Conservation (phyloP, 176 grass and related monocot genomes). For the Phyllostachys edulis region DNA sequence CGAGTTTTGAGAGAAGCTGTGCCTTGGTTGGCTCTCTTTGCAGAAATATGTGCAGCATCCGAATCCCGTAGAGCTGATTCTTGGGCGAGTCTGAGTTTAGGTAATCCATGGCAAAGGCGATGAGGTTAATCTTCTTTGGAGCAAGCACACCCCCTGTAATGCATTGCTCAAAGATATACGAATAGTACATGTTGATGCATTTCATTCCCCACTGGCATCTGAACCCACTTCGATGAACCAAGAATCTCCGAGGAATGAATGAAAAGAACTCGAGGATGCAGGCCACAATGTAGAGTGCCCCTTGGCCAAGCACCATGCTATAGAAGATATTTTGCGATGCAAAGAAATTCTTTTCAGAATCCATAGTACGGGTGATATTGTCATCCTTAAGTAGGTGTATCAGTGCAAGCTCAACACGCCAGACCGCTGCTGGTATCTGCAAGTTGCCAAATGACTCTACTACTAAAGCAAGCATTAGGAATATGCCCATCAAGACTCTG, state of each 20-base stretch:
- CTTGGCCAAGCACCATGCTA: slow-evolving; percentile 3
- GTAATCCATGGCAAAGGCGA: slow-evolving; percentile 5
- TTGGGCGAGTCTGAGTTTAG: neutral
- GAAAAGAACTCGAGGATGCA: neutral
- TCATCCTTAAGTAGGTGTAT: neutral
- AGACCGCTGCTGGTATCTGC: neutral
- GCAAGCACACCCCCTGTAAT: neutral
- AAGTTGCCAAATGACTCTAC: slow-evolving; percentile 4
- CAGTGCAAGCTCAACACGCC: neutral
- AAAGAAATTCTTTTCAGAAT: too few species aligned
- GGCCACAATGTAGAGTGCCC: neutral
- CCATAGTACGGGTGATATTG: too few species aligned
- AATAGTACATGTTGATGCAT: neutral
- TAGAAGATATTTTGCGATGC: slow-evolving; percentile 14
- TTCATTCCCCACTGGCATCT: neutral
- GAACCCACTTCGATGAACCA: neutral
- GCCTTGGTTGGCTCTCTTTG: too few species aligned
- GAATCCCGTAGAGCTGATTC: too few species aligned
- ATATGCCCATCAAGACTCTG: fast-evolving
- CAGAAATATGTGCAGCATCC: too few species aligned
- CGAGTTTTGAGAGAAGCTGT: too few species aligned
- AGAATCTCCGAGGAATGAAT: neutral
- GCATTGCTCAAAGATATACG: neutral
- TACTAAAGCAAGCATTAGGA: neutral
- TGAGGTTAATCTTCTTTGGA: neutral